These are phyloP conservation scores for Calocybe cyanea DNA, from an alignment of 768 basidiomycete species.

Conservation along the genomic window DNA sequence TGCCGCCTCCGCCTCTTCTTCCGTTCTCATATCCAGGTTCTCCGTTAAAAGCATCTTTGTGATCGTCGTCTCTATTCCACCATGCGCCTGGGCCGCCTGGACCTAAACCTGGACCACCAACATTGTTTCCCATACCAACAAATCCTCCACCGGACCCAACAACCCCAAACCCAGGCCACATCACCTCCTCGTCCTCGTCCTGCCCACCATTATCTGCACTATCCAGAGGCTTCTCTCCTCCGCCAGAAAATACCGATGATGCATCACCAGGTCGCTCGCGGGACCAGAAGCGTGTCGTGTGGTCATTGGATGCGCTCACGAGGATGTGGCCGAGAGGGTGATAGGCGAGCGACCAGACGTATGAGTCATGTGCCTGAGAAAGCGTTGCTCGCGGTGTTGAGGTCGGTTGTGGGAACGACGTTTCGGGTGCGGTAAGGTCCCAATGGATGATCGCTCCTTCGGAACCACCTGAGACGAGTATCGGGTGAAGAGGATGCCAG, in stretches of 20 bases:
- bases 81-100: slow-evolving; percentile 16
- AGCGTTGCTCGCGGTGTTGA: slow-evolving; percentile 75
- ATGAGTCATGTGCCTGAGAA: slow-evolving; percentile 96
- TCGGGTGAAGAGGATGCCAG: slow-evolving; percentile 94
- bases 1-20: slow-evolving; percentile 12
- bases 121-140: background rate
- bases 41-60: slow-evolving; percentile 11
- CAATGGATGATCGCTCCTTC: slow-evolving; percentile 95
- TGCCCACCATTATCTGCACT: slow-evolving; percentile 50
- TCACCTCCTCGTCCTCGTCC: slow-evolving; percentile 72
- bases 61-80: slow-evolving; percentile 47
- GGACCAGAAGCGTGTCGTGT: slow-evolving; percentile 98
- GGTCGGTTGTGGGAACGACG: slow-evolving; percentile 37
- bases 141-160: slow-evolving; percentile 35
- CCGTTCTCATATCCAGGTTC: slow-evolving; percentile 10
- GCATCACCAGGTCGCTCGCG: slow-evolving; percentile 86
- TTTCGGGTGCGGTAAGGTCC: slow-evolving; percentile 74
- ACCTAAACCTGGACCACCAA: background rate
- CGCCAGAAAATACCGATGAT: slow-evolving; percentile 71
- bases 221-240: slow-evolving; percentile 83
- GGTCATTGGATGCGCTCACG: slow-evolving; percentile 93
- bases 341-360: slow-evolving; percentile 94
- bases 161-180: slow-evolving; percentile 72
- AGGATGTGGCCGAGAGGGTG: slow-evolving; percentile 96
- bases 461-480: slow-evolving; percentile 91